phyloP scores from a whole-genome alignment of 768 basidiomycete genomes.

The Cytidiella melzeri region DNA sequence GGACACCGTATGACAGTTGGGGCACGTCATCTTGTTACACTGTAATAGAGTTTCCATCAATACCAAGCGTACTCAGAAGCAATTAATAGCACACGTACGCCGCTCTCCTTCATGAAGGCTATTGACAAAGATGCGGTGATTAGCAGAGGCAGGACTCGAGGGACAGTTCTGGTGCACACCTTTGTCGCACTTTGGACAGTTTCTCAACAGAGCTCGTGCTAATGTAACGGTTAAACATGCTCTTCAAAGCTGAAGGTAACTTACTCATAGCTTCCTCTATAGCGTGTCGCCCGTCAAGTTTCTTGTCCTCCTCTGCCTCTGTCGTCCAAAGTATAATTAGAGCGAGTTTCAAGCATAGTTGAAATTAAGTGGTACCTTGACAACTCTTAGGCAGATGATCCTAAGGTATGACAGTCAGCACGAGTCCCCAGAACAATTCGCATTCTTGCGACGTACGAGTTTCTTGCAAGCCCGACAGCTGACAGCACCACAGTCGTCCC shows the following conservation, averaged over 20 bases:
- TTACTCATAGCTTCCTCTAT: conserved; percentile 94
- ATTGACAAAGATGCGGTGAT: conserved; percentile 8
- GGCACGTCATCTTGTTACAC: conserved; percentile 93
- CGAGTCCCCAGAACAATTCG: no score
- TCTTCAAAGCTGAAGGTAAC: conserved; percentile 13
- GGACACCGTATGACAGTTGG: conserved; percentile 63
- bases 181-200: conserved; percentile 83
- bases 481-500: conserved; percentile 63
- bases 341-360: not conserved
- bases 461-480: conserved; percentile 80
- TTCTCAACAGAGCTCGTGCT: conserved; percentile 81
- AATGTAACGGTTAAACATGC: conserved; percentile 7
- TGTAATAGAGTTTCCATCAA: conserved; percentile 30
- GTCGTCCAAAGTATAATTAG: not conserved
- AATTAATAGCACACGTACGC: no score
- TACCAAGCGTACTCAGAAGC: no score
- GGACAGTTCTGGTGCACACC: conserved; percentile 34
- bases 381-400: conserved; percentile 82
- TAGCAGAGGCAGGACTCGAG: not conserved
- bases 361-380: conserved; percentile 42
- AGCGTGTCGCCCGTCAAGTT: conserved; percentile 66
- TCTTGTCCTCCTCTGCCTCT: conserved; percentile 75
- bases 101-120: conserved; percentile 78
- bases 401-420: conserved; percentile 27
- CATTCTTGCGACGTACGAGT: conserved; percentile 36